A percentile compares a stretch with the other conserved stretches of the same genome.
Evolutionary conservation across 768 basidiomycete species (phyloP).

Genomic region (Termitomyces sp.): DNA sequence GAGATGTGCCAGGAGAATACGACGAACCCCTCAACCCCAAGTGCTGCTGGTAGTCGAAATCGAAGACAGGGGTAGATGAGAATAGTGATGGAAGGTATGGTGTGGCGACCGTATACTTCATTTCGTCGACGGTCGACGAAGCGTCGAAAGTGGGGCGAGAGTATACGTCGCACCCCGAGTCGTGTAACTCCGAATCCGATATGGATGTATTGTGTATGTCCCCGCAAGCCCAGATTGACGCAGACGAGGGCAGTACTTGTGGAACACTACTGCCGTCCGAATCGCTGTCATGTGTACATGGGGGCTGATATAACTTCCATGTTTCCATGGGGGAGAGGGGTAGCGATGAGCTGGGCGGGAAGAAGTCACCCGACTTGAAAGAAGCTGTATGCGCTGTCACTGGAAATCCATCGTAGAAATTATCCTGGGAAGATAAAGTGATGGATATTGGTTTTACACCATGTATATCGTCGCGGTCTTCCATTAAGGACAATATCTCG

Average conservation of each 20-base stretch:
- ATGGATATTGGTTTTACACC: not conserved
- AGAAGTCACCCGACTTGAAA: not conserved
- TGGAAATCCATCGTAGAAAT: not conserved
- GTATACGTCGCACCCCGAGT: conserved; percentile 4
- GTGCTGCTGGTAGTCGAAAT: not conserved
- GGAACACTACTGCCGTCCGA: conserved; percentile 15
- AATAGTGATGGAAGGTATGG: conserved; percentile 8
- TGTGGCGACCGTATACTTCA: not conserved
- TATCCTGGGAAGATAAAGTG: not conserved
- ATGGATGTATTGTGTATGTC: not conserved
- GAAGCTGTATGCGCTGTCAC: conserved; percentile 2
- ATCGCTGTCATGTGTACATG: not conserved
- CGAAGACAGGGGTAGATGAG: conserved; percentile 2
- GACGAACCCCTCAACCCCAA: not conserved
- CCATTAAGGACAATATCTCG: conserved; percentile 9
- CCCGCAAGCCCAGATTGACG: conserved; percentile 17
- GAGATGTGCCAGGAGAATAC: not conserved
- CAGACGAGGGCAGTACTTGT: conserved; percentile 25
- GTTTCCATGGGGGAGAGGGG: not conserved
- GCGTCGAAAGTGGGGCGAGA: not conserved
- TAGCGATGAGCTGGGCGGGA: conserved; percentile 7
- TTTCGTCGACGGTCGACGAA: not conserved
- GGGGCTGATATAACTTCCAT: not conserved
- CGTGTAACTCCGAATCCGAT: not conserved
- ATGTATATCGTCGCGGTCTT: not conserved